Evolutionary conservation across 441 rosid species (phyloP).

Genomic region (Bocquillonia castaneifolia): DNA sequence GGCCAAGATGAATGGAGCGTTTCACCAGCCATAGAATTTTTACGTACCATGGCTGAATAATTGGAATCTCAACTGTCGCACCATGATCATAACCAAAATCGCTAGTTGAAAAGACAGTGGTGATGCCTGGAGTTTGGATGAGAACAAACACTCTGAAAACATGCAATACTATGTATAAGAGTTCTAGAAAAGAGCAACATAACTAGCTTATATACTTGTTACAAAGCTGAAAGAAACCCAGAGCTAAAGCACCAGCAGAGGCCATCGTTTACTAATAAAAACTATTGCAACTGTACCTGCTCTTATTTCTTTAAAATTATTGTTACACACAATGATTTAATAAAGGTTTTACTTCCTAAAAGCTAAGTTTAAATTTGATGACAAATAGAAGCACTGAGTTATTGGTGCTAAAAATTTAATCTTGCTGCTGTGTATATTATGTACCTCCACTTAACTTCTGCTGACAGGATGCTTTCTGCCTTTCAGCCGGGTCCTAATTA

Average conservation of each 20-base stretch:
- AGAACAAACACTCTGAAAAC: no score
- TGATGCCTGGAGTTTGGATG: no score
- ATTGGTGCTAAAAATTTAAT: neutral
- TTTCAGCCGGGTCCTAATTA: constrained; percentile 47
- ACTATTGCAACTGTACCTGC: no score
- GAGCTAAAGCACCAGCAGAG: no score
- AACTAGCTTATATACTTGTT: neutral
- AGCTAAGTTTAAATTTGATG: neutral
- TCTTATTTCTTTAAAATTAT: no score
- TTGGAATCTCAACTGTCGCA: constrained; percentile 79
- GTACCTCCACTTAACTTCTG: constrained; percentile 42
- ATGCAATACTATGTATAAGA: no score
- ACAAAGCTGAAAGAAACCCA: neutral
- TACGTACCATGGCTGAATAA: constrained; percentile 44
- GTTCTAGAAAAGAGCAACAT: no score
- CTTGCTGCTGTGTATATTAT: constrained; percentile 49
- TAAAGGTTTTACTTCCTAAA: neutral
- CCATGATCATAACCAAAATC: constrained; percentile 62
- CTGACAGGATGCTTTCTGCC: constrained; percentile 43
- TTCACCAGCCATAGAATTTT: constrained; percentile 35
- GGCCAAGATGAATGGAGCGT: constrained; percentile 7
- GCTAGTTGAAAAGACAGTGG: constrained; percentile 85
- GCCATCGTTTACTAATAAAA: no score
- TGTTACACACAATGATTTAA: no score
- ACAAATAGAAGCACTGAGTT: neutral